Percentiles rank a stretch among this genome's conserved stretches.
Evolutionary conservation across 352 stramenopile species (phyloP).

Genomic region (Aphanomyces euteiches): DNA sequence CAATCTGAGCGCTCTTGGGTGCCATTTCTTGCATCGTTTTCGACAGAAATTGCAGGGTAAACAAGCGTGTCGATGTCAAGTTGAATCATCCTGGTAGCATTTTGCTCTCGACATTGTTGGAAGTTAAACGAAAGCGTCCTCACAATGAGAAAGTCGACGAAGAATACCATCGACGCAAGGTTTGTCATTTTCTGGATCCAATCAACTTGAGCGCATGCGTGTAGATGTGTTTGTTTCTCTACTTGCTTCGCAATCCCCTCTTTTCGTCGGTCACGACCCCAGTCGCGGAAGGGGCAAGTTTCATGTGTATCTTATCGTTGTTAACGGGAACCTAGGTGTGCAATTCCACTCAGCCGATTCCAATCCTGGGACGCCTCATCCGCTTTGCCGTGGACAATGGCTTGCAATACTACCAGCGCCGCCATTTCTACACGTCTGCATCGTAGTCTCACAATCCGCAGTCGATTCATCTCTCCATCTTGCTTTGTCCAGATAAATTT

Average conservation of each 20-base stretch:
- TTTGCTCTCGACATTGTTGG: constrained; percentile 4
- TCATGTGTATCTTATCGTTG: background rate
- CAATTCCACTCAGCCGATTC: constrained; percentile 60
- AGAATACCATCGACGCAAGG: constrained; percentile 28
- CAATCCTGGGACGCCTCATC: constrained; percentile 64
- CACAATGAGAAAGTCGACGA: constrained; percentile 23
- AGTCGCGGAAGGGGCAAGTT: constrained; percentile 54
- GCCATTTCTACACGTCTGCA: constrained; percentile 84
- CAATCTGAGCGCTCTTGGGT: constrained; percentile 28
- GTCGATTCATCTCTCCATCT: background rate
- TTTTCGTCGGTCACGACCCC: constrained; percentile 68
- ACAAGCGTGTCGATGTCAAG: no score
- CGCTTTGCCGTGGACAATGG: constrained; percentile 63
- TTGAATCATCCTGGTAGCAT: background rate
- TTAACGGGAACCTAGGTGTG: constrained; percentile 38
- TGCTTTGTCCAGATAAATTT: no score
- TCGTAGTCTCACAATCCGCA: no score
- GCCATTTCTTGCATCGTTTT: constrained; percentile 29
- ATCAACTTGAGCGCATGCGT: no score
- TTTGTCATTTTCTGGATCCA: background rate
- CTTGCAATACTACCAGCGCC: constrained; percentile 83
- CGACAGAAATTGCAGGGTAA: constrained; percentile 28
- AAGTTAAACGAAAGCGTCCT: constrained; percentile 5
- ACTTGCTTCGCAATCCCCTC: constrained; percentile 76
- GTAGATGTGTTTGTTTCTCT: constrained; percentile 78